Evolutionary conservation across 1,284 basidiomycete species (phyloP), one percentile per base, ranked within the genome.

Genomic region (Puccinia triticina): DNA sequence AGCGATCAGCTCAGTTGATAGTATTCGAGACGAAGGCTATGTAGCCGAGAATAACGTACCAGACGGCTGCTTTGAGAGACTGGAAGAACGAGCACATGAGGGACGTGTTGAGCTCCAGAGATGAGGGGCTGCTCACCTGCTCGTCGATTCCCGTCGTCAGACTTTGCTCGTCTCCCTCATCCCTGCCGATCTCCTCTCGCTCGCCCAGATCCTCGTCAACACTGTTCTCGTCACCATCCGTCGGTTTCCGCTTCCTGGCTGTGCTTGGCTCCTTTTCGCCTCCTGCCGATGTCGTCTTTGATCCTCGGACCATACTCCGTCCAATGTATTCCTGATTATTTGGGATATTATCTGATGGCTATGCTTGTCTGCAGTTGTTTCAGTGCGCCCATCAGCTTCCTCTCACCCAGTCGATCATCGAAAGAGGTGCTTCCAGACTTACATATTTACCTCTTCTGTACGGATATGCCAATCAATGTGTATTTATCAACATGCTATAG

Each of bases 1-100:
- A 23, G 32, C 16, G 29, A 48, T 73, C 18, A 73, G 43, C 23
- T 53, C 16, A 72, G 18, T n/a, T n/a, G 7, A 16, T 18, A 3
- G 71, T 3, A 8, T 3, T 14, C 18, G 32, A 46, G 48, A 2
- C 21, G 43, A 69, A 5, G 26, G 55, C n/a, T n/a, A n/a, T 57
- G 34, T 5, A 26, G 7, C 26, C 48, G 48, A 29, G 59, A 61
- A 8, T 5, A 2, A 53, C 71, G 4, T 34, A 73, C 71, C 71
- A 73, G 7, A 73, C 71, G 48, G 71, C 71, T 53, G 71, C 71
- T 53, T 73, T 73, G 46, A 73, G 48, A 48, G 71, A 73, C 71
- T 73, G 48, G 16, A 29, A 37, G 21, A 46, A 40, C 7, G 43
- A 69, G 66, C 59, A 61, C 10, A 61, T n/a, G n/a, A 43, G 43